Percentiles rank a stretch among this genome's conserved stretches.
Conservation (phyloP, 306 rosid species). For the Dalbergia cultrata region DNA sequence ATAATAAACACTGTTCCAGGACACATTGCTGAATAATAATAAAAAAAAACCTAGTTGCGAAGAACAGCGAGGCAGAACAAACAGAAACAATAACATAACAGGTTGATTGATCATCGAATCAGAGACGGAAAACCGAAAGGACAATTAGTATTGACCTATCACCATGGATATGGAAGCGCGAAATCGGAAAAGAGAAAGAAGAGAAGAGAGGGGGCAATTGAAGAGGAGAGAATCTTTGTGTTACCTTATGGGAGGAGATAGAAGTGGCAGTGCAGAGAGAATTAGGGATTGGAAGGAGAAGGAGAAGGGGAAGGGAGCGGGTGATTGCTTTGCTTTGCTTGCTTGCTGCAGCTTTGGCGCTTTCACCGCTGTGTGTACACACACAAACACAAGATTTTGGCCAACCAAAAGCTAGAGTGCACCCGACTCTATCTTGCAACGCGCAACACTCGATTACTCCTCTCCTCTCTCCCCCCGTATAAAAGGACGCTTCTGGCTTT, state of each 20-base stretch:
- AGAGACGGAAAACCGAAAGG: not conserved
- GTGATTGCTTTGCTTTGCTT: not conserved
- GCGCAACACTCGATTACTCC: constrained; percentile 32
- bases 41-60: constrained; percentile 44
- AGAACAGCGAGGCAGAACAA: constrained; percentile 2
- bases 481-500: too few relatives aligned
- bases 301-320: not conserved
- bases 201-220: not conserved
- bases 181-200: constrained; percentile 32
- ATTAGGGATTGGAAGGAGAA: constrained; percentile 46
- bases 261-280: not conserved
- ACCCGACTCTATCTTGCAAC: not conserved
- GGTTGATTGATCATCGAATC: not conserved
- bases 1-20: not conserved
- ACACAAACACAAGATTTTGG: not conserved
- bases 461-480: too few relatives aligned
- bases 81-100: not conserved
- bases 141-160: not conserved
- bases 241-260: constrained; percentile 21
- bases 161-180: not conserved
- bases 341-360: constrained; percentile 43
- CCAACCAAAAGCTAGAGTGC: constrained; percentile 40
- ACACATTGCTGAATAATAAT: not conserved
- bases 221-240: not conserved
- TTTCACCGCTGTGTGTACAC: constrained; percentile 39